Base-by-base conservation (phyloP, 2,329 filamentous ascomycete species). In the Aspergillus viridinutans region DNA sequence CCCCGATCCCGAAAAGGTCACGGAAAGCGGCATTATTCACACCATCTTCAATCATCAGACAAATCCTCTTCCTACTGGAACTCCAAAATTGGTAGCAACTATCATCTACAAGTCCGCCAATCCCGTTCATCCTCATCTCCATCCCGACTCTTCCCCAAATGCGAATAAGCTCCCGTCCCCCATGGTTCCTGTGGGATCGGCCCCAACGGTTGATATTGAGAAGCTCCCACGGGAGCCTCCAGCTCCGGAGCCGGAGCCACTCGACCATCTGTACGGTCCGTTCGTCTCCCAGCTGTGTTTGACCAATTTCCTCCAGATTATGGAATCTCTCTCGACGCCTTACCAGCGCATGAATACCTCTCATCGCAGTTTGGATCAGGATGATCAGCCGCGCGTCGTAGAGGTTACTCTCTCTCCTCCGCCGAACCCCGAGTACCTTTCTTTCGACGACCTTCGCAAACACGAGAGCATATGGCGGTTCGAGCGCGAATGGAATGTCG, bases 401-500 rank as follows among this genome's bases (percentile, higher is more conserved):
- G 81, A 84, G 64, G 75, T 81, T 49, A 78, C 75, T 1, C 80
- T 83, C 63, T 77, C 78, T 3, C 76, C 81, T 0, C 76, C 80
- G 3, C 77, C 76, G 17, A 76, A 80, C 50, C 75, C 78, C 1
- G 68, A 77, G 12, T 80, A 80, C 51, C 69, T 82, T 7, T 75
- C 78, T 3, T 78, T 93, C 20, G 77, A 81, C 2, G 89, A 92
- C 63, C 77, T 95, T 65, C 84, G 90, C 61, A 89, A 89, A 68
- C 88, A 95, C 72, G 90, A 93, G 76, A 84, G 86, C 58, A 86
- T 96, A 58, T 91, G 90, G 78, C 83, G 86, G 20, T 95, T 95
- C 68, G 90, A 96, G 81, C 84, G 86, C 61, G 89, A 93, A 72
- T 95, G 90, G 90, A 92, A 92, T 68, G 87, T 94, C 43, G 90